Conservation (phyloP, 805 yeast species). For the Lachancea quebecensis region DNA sequence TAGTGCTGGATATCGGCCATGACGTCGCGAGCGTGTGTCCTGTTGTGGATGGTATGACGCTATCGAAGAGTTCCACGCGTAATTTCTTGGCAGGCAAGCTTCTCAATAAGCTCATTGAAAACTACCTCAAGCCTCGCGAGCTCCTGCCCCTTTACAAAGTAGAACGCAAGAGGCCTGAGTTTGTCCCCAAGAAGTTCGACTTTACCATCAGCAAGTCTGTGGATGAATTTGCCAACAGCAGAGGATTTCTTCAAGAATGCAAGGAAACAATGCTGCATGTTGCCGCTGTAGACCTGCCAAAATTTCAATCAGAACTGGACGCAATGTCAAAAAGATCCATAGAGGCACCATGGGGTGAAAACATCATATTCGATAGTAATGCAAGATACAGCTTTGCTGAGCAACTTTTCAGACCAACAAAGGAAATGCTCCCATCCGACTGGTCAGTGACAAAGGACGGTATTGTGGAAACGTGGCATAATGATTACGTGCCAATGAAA, state of each 20-base stretch:
- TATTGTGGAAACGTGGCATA: constrained; percentile 43
- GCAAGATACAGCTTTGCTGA: constrained; percentile 58
- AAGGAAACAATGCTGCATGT: constrained; percentile 64
- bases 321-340: constrained; percentile 39
- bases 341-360: constrained; percentile 74
- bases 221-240: constrained; percentile 48
- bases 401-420: constrained; percentile 59
- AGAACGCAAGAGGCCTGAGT: constrained; percentile 28
- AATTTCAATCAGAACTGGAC: constrained; percentile 23
- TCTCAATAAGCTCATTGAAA: constrained; percentile 32
- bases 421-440: constrained; percentile 34
- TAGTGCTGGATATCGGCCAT: constrained; percentile 82
- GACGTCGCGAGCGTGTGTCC: constrained; percentile 73
- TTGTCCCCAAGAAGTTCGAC: constrained; percentile 20
- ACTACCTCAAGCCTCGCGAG: constrained; percentile 30
- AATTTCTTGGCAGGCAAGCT: constrained; percentile 71
- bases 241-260: constrained; percentile 56
- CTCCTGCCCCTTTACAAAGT: constrained; percentile 30
- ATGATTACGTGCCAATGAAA: constrained; percentile 71
- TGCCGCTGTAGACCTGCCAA: constrained; percentile 21
- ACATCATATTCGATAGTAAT: constrained; percentile 51
- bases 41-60: constrained; percentile 73
- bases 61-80: constrained; percentile 60
- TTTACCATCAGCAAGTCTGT: constrained; percentile 40
- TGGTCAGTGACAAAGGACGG: constrained; percentile 43